phyloP scores from a whole-genome alignment of 768 basidiomycete species.

The Amanita pallidorosea region DNA sequence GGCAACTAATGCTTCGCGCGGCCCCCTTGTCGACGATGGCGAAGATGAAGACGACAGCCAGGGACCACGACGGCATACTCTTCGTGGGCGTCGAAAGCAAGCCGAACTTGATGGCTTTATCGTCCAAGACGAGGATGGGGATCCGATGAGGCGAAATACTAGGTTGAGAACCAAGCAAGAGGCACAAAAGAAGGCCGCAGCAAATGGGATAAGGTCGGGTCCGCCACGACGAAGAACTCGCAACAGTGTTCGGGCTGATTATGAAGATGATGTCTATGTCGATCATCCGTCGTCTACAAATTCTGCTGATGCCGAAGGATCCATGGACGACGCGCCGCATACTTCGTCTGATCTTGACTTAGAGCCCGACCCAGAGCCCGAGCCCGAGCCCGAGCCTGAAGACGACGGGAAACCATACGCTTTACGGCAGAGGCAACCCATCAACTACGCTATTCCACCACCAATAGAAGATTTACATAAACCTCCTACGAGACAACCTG shows the following conservation, averaged over 20 bases:
- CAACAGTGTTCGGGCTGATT: conserved; percentile 14
- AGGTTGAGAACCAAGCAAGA: conserved; percentile 9
- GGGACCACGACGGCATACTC: not conserved
- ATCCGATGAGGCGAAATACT: conserved; percentile 12
- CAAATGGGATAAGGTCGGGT: conserved; percentile 10
- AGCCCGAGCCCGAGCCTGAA: conserved; percentile 35
- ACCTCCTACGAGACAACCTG: conserved; percentile 27
- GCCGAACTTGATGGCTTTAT: conserved; percentile 2
- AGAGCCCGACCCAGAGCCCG: conserved; percentile 32
- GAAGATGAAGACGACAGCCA: conserved; percentile 3
- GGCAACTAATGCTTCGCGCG: conserved; percentile 8
- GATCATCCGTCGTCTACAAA: conserved; percentile 33
- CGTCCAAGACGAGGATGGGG: not conserved
- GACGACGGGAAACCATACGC: conserved; percentile 52
- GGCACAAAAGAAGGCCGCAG: conserved; percentile 12
- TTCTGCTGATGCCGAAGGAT: conserved; percentile 47
- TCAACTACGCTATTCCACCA: conserved; percentile 78
- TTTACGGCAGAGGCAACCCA: conserved; percentile 51
- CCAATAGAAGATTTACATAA: conserved; percentile 62
- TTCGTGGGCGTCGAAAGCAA: not conserved
- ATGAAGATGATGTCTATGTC: conserved; percentile 42
- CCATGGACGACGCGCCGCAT: conserved; percentile 42
- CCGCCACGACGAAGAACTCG: conserved; percentile 17
- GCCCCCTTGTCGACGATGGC: conserved; percentile 3
- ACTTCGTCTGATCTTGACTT: conserved; percentile 34